Percentiles rank a stretch among this genome's conserved stretches.
Conservation (phyloP, 2,329 filamentous ascomycete genomes). For the Arthroderma sp. region DNA sequence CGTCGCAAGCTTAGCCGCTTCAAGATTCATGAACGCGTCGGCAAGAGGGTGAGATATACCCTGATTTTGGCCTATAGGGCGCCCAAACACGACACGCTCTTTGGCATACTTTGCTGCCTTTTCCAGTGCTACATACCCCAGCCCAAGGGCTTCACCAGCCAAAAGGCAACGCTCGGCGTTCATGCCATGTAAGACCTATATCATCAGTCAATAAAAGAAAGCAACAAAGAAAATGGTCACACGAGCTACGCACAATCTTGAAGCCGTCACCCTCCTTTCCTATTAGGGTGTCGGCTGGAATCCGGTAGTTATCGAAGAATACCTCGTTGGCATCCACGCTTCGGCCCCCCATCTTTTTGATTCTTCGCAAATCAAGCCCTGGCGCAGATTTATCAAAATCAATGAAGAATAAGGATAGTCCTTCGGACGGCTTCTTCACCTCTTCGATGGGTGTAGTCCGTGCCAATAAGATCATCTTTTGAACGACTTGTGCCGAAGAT, state of each 20-base stretch:
- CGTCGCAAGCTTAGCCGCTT: constrained; percentile 48
- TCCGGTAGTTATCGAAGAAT: constrained; percentile 67
- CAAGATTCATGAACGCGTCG: constrained; percentile 47
- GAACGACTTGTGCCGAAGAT: constrained; percentile 67
- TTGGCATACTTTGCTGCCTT: constrained; percentile 53
- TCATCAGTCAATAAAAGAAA: not conserved
- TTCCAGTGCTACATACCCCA: constrained; percentile 59
- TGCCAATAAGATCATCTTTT: constrained; percentile 71
- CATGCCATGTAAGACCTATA: constrained; percentile 56
- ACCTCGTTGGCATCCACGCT: constrained; percentile 78
- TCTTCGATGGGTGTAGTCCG: constrained; percentile 59
- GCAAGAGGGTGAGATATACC: constrained; percentile 47
- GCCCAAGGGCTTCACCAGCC: constrained; percentile 64
- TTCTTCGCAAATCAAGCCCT: constrained; percentile 54
- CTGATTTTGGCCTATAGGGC: constrained; percentile 48
- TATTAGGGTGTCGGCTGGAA: constrained; percentile 52
- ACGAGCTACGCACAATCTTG: constrained; percentile 41
- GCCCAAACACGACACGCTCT: constrained; percentile 48
- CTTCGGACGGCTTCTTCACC: constrained; percentile 57
- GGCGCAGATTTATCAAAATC: constrained; percentile 51
- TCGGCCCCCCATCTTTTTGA: constrained; percentile 74
- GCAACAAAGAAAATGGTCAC: not conserved
- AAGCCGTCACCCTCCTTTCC: constrained; percentile 66
- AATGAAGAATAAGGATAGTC: constrained; percentile 68
- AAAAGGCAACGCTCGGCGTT: constrained; percentile 65